Evolutionary conservation across 208 protist species (phyloP).

Genomic region (Trypanosoma avium): DNA sequence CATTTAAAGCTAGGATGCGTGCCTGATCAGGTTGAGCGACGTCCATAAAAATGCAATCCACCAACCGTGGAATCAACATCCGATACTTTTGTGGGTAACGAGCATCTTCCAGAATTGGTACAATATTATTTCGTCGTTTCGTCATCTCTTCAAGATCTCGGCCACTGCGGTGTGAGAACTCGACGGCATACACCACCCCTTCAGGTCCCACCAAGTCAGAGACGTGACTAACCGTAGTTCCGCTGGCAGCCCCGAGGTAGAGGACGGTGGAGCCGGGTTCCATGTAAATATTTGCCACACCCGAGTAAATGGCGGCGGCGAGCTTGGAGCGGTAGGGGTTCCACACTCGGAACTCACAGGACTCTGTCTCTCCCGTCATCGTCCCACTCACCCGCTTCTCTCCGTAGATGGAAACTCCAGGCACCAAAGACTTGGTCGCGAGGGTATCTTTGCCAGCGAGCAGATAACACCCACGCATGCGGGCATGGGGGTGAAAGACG

Average conservation of each 20-base stretch:
- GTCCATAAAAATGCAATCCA: constrained; percentile 99
- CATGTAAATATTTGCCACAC: constrained; percentile 98
- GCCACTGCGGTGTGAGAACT: constrained; percentile 99
- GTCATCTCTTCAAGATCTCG: constrained; percentile 99
- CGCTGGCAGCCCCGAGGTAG: constrained; percentile 99
- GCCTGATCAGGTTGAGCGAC: constrained; percentile 99
- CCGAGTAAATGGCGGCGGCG: constrained; percentile 97
- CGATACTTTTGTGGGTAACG: constrained; percentile 99
- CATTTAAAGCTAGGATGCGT: constrained; percentile 99
- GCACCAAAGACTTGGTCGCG: constrained; percentile 96
- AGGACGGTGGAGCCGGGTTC: constrained; percentile 98
- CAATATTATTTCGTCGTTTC: constrained; percentile 99
- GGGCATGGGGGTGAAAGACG: constrained; percentile 96
- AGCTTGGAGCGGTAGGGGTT: constrained; percentile 99
- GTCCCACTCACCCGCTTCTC: constrained; percentile 98
- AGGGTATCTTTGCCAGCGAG: constrained; percentile 97
- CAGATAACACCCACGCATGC: constrained; percentile 98
- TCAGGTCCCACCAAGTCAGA: constrained; percentile 99
- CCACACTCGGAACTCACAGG: constrained; percentile 99
- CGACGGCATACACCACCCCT: constrained; percentile 99
- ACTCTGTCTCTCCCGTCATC: constrained; percentile 64
- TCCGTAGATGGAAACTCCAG: constrained; percentile 99
- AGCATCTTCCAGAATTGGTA: constrained; percentile 99
- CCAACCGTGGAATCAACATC: constrained; percentile 98
- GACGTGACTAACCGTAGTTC: constrained; percentile 99